Conservation (phyloP, 2,329 filamentous ascomycete species). For the Calonectria crousiana region DNA sequence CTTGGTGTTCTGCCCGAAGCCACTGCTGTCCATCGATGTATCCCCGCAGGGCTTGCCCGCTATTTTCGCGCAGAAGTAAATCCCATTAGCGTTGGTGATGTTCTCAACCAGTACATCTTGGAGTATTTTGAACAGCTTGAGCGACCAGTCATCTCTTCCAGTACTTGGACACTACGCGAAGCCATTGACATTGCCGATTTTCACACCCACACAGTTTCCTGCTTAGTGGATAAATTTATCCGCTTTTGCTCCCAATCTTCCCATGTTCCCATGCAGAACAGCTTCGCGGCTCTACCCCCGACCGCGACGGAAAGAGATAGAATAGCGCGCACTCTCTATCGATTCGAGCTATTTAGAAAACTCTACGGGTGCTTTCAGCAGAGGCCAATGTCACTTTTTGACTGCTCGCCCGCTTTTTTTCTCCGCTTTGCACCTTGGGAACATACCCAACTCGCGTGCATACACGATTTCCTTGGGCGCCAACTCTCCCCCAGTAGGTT, state of each 20-base stretch:
- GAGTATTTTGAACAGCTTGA: not conserved
- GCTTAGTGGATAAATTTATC: not conserved
- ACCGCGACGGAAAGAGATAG: not conserved
- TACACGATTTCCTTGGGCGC: not conserved
- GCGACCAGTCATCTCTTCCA: not conserved
- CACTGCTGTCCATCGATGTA: not conserved
- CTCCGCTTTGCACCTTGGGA: not conserved
- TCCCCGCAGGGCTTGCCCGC: not conserved
- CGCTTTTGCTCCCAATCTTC: not conserved
- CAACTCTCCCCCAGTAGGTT: not conserved
- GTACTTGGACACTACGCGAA: not conserved
- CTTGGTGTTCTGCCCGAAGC: not conserved
- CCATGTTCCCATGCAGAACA: not conserved
- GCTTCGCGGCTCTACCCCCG: not conserved
- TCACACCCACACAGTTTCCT: not conserved
- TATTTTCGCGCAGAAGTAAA: not conserved
- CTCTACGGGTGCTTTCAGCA: not conserved
- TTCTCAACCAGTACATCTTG: not conserved
- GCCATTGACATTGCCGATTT: not conserved
- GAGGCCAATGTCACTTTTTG: not conserved
- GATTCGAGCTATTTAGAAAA: not conserved
- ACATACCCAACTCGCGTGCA: not conserved
- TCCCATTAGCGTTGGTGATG: not conserved
- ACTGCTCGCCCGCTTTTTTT: not conserved
- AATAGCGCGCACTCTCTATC: not conserved